Evolutionary conservation across 176 grass and related monocot genomes (phyloP).

Genomic region (Musa itinerans): DNA sequence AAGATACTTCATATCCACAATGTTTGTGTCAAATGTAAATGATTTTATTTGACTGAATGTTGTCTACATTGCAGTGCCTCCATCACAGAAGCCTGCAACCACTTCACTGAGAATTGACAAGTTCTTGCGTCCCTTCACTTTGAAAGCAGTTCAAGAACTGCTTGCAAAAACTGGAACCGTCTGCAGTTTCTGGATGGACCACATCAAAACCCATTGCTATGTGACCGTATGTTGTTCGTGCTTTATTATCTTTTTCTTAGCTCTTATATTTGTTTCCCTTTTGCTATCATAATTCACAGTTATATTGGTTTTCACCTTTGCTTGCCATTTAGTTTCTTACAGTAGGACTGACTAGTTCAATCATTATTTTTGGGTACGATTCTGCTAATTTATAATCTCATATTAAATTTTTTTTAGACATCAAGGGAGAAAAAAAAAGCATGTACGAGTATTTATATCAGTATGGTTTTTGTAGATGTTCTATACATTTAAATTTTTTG

Average conservation of each 20-base stretch:
- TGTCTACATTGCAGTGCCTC: slow-evolving; percentile 53
- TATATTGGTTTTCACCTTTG: neutral
- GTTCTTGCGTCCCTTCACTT: slow-evolving; percentile 90
- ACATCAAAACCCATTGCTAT: slow-evolving; percentile 99
- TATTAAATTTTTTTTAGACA: too few species aligned
- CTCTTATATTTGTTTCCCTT: neutral
- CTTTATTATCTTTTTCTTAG: neutral
- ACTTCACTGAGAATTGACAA: slow-evolving; percentile 84
- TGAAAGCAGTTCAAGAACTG: slow-evolving; percentile 95
- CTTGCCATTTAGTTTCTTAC: neutral
- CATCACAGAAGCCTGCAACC: slow-evolving; percentile 57
- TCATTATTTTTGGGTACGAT: neutral
- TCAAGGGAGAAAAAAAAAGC: too few species aligned
- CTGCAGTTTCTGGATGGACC: slow-evolving; percentile 96
- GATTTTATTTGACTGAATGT: slow-evolving; percentile 13
- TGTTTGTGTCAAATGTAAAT: neutral
- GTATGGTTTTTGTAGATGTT: too few species aligned
- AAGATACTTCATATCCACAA: neutral
- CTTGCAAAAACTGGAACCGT: slow-evolving; percentile 89
- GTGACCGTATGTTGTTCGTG: slow-evolving; percentile 60
- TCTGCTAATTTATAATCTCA: too few species aligned
- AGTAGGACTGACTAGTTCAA: neutral
- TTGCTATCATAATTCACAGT: neutral
- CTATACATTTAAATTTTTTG: too few species aligned
- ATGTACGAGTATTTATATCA: too few species aligned